Evolutionary conservation across 2,329 filamentous ascomycete species (phyloP).

Genomic region (Pseudocercospora ulei): DNA sequence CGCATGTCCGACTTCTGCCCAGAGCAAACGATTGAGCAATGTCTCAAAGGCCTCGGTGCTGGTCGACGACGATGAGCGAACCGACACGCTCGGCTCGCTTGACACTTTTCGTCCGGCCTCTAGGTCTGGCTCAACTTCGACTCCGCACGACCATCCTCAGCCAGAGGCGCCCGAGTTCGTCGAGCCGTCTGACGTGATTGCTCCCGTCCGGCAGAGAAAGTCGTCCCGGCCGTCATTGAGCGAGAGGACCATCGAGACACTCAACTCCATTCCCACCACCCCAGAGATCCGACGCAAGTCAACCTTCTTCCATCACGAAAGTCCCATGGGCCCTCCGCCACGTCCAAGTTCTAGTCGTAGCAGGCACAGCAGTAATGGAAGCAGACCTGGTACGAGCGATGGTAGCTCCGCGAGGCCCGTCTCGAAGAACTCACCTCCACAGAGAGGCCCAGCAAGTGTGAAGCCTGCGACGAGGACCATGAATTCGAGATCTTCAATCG

Average conservation of each 20-base stretch:
- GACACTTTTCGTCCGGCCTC: constrained; percentile 40
- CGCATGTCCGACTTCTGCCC: constrained; percentile 1
- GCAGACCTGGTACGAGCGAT: constrained; percentile 43
- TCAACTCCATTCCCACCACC: constrained; percentile 68
- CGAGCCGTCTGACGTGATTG: constrained; percentile 17
- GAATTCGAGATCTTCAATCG: constrained; percentile 24
- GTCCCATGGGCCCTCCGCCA: constrained; percentile 52
- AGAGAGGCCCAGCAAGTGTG: constrained; percentile 32
- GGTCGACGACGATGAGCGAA: constrained; percentile 28
- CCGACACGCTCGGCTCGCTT: constrained; percentile 39
- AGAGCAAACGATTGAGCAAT: constrained; percentile 4
- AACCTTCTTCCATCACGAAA: constrained; percentile 60
- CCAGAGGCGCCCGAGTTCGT: constrained; percentile 19
- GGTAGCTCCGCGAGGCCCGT: constrained; percentile 30
- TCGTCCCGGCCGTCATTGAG: constrained; percentile 53
- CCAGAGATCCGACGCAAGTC: constrained; percentile 60
- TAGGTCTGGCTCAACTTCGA: constrained; percentile 11
- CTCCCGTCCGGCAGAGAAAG: constrained; percentile 30
- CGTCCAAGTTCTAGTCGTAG: constrained; percentile 54
- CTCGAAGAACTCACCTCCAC: constrained; percentile 29
- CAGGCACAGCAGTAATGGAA: constrained; percentile 39
- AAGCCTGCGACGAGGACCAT: constrained; percentile 28
- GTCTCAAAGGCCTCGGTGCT: constrained; percentile 4
- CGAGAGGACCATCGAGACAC: constrained; percentile 76
- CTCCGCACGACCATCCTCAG: constrained; percentile 21